These are phyloP conservation scores for Colletotrichum musicola DNA, from an alignment of 2,329 filamentous ascomycete species.

Conservation along the genomic window DNA sequence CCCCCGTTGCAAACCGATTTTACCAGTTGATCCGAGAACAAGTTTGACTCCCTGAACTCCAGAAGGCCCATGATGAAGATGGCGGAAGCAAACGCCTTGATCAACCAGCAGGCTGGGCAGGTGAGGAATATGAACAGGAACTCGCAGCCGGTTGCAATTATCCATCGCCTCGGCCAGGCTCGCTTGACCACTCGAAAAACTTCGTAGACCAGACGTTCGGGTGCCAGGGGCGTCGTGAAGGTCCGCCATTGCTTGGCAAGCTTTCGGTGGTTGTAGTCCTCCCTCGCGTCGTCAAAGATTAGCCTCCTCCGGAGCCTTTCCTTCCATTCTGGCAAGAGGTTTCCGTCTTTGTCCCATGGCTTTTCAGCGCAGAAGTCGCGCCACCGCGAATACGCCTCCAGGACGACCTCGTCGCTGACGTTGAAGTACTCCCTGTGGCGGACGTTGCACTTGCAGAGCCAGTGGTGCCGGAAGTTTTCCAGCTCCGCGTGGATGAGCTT, in stretches of 20 bases:
- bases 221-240: background rate
- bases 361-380: conserved; percentile 2
- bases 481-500: conserved; percentile 20
- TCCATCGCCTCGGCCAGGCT: background rate
- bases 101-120: no score
- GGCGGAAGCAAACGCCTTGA: no score
- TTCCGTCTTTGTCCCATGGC: conserved; percentile 8
- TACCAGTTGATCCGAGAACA: no score
- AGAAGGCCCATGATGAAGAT: no score
- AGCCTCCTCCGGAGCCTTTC: background rate
- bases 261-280: background rate
- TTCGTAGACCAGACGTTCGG: background rate
- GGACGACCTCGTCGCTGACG: conserved; percentile 12
- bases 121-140: background rate
- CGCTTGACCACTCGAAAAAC: background rate
- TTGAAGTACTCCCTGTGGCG: conserved; percentile 18
- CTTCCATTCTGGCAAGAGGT: conserved; percentile 1
- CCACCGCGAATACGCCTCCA: conserved; percentile 14
- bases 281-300: background rate
- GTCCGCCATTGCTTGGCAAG: background rate
- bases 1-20: no score
- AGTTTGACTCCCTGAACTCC: no score
- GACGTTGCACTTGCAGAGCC: background rate
- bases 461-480: background rate
- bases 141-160: background rate